phyloP scores from a whole-genome alignment of 176 grass and related monocot species.

The Typha latifolia region DNA sequence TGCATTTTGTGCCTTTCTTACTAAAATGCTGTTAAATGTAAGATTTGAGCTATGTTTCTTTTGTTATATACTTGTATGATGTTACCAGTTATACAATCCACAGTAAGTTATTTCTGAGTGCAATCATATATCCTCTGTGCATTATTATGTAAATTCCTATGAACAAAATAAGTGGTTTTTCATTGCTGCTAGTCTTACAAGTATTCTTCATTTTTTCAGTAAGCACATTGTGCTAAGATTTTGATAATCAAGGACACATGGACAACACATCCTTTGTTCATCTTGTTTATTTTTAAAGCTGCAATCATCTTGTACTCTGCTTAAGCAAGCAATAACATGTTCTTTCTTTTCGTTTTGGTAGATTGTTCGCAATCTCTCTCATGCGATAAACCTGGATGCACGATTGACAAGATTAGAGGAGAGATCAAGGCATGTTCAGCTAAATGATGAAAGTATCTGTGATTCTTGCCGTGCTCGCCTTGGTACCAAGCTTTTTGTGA shows the following conservation, averaged over 20 bases:
- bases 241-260: not conserved
- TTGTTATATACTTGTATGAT: too few species aligned
- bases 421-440: slow-evolving; percentile 91
- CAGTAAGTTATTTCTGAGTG: too few species aligned
- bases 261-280: not conserved
- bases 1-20: too few species aligned
- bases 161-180: too few species aligned
- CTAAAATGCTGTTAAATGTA: too few species aligned
- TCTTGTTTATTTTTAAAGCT: not conserved
- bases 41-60: too few species aligned
- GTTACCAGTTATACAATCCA: too few species aligned
- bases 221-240: not conserved
- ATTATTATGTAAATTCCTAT: too few species aligned
- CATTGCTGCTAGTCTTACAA: too few species aligned
- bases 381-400: slow-evolving; percentile 69
- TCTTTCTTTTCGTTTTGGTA: slow-evolving; percentile 24
- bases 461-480: slow-evolving; percentile 76
- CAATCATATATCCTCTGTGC: too few species aligned
- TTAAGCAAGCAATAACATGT: not conserved
- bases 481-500: slow-evolving; percentile 92
- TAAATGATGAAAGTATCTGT: slow-evolving; percentile 84
- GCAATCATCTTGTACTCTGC: not conserved
- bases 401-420: slow-evolving; percentile 77
- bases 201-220: too few species aligned
- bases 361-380: slow-evolving; percentile 84